Percentiles rank a stretch among this genome's conserved stretches.
Evolutionary conservation across 2,329 filamentous ascomycete genomes (phyloP).

Genomic region (Fusarium odoratissimum): DNA sequence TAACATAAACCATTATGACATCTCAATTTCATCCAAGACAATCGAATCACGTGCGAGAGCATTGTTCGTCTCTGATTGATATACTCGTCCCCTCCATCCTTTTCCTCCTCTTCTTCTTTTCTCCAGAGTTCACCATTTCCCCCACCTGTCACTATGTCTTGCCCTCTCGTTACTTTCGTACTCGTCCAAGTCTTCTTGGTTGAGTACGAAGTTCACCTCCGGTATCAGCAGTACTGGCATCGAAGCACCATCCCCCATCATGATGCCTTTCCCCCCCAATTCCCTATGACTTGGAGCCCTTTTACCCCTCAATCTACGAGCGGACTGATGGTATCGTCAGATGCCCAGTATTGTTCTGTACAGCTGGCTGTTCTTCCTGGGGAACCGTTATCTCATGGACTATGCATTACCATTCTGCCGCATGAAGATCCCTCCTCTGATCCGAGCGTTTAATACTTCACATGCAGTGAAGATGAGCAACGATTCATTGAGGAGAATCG

Average conservation of each 20-base stretch:
- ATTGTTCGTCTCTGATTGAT: neutral
- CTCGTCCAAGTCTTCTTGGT: neutral
- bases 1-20: neutral
- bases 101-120: neutral
- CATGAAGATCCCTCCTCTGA: neutral
- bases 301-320: neutral
- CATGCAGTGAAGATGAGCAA: neutral
- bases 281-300: neutral
- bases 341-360: neutral
- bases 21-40: too few relatives aligned
- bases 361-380: neutral
- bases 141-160: neutral
- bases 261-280: too few relatives aligned
- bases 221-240: neutral
- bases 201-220: neutral
- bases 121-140: neutral
- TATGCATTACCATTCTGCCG: too few relatives aligned
- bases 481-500: fast-evolving
- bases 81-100: neutral
- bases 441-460: neutral
- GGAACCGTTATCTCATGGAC: neutral
- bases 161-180: neutral
- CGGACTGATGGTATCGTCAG: neutral
- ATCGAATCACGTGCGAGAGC: neutral
- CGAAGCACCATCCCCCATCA: neutral